Base-by-base conservation (phyloP, 169 alveolate genomes). In the Plasmodium fragile region DNA sequence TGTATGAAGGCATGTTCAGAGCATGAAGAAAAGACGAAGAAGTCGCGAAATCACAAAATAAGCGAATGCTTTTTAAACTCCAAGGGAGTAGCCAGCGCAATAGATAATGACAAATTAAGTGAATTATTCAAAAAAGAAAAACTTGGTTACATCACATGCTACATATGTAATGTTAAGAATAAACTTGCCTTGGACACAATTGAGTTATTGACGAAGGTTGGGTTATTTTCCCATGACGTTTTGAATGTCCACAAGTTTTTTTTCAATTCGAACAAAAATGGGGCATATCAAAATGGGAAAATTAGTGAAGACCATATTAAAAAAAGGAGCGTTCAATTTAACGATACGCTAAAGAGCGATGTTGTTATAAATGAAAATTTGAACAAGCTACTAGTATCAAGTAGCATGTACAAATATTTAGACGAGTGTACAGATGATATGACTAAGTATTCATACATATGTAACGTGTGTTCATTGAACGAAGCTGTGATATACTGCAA, bases 401-500 rank as follows among this genome's bases (percentile, higher is more conserved):
- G 71, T 39, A 79, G 36, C 32, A 89, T 77, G 52, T 89, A 89
- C 70, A 43, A 70, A 32, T 89, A 89, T 78, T 16, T 89, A 32
- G 81, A 89, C n/a, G 89, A 89, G 25, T 41, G 78, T 45, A 53
- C 59, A 41, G 94, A 89, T 13, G 89, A 89, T 43, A 39, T 89
- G 71, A 18, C 32, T 55, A 89, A 49, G 78, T 89, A 71, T 89
- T 89, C 94, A 16, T 89, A 89, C 36, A 78, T 89, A 55, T 89
- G 94, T 89, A 89, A 89, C 28, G 81, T 89, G 11, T 89, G 94
- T 34, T 89, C 94, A 22, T 79, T 45, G 65, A 89, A 65, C 70
- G 94, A 89, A 89, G 94, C 94, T 2, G 52, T 41, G 34, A 78
- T 89, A 30, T 89, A 89, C 32, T 89, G 94, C 53, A 89, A 89